Evolutionary conservation across 805 yeast species (phyloP).

Genomic region (Barnettozyma wickerhamii): DNA sequence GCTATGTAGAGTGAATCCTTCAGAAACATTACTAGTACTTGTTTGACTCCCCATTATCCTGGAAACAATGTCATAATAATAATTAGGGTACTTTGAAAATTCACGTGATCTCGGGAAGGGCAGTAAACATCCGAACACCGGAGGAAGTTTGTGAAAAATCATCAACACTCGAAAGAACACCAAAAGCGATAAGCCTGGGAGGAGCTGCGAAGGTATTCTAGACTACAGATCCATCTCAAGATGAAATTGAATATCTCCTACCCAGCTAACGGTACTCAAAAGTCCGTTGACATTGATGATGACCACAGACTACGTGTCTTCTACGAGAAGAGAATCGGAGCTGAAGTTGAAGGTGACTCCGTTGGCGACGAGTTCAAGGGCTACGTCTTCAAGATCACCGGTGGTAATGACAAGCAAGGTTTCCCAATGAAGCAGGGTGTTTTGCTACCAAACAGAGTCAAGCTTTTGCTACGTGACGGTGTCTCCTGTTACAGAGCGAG

Average conservation of each 20-base stretch:
- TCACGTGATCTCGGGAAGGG: constrained; percentile 6
- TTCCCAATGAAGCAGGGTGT: constrained; percentile 99
- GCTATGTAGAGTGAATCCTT: neutral
- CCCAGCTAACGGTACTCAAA: constrained; percentile 99
- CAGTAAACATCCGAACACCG: constrained; percentile 7
- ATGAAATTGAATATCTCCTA: constrained; percentile 86
- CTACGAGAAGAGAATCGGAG: constrained; percentile 99
- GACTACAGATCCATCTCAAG: constrained; percentile 1
- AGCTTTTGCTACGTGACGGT: constrained; percentile 88
- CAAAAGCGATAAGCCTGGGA: neutral
- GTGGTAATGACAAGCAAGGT: constrained; percentile 99
- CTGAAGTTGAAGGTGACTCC: constrained; percentile 98
- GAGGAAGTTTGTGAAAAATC: neutral
- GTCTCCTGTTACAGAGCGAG: constrained; percentile 99
- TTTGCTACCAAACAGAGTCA: constrained; percentile 99
- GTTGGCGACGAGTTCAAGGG: constrained; percentile 99
- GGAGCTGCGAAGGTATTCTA: constrained; percentile 1
- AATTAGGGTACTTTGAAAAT: too few species aligned
- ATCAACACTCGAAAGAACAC: too few species aligned
- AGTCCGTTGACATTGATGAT: constrained; percentile 96
- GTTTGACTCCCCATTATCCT: too few species aligned
- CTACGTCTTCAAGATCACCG: constrained; percentile 96
- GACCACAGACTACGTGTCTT: constrained; percentile 98
- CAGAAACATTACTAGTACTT: neutral
- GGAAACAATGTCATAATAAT: too few species aligned